Percentiles rank a stretch among this genome's conserved stretches.
phyloP scores from a whole-genome alignment of 257 asterid species.

The Ballota nigra region DNA sequence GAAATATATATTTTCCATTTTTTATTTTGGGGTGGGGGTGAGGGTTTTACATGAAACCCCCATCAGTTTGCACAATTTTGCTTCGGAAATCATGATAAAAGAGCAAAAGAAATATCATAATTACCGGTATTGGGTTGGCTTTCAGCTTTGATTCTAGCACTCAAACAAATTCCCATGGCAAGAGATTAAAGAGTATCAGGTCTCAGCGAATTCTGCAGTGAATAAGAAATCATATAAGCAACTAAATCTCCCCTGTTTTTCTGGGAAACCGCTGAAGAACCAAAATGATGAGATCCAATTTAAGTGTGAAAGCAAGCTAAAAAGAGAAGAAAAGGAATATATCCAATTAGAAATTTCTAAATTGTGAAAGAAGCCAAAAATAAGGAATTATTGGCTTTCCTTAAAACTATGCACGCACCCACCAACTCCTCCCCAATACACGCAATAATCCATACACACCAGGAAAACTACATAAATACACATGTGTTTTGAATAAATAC shows the following conservation, averaged over 20 bases:
- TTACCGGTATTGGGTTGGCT: constrained; percentile 46
- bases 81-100: not conserved
- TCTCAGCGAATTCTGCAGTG: constrained; percentile 28
- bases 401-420: constrained; percentile 10
- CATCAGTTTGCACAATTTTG: not conserved
- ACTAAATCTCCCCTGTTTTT: not conserved
- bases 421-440: constrained; percentile 19
- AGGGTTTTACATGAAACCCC: not conserved
- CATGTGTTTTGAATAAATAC: not conserved
- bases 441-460: constrained; percentile 16
- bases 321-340: not conserved
- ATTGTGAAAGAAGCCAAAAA: not conserved
- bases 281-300: constrained; percentile 15
- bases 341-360: not conserved
- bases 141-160: constrained; percentile 55
- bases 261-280: not conserved
- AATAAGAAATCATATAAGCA: constrained; percentile 8
- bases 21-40: not conserved
- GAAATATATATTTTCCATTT: not conserved
- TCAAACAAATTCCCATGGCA: constrained; percentile 65
- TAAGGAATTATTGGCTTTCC: not conserved
- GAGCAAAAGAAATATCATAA: too few species aligned
- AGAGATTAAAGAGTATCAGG: not conserved
- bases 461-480: not conserved
- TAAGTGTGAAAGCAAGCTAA: constrained; percentile 29